Evolutionary conservation across 179 eudicot genomes (phyloP), one percentile per base, ranked within the genome.

Genomic region (Beta lomatogona): DNA sequence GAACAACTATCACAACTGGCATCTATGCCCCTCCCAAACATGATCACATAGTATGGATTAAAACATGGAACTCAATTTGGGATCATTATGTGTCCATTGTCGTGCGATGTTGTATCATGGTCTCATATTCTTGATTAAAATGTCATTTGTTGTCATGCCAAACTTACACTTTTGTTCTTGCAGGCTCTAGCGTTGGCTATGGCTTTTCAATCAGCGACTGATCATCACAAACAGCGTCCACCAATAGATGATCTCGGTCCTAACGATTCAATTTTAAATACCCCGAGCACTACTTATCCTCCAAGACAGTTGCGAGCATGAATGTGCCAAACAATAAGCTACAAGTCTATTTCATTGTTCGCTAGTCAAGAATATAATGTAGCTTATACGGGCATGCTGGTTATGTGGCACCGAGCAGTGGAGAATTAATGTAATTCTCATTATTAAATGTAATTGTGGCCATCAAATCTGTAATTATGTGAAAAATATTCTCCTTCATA

Each of bases 161-260:
- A 13, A 13, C 21, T 16, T 59, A 12, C 12, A 6, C 52, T 22
- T 50, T 6, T 1, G 45, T 25, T 67, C 15, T 55, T 83, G 83
- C 80, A 95, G 98, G 97, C 94, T 57, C 82, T 95, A 75, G 98
- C 98, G 54, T 85, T 95, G 76, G 93, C 95, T 53, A 90, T 93
- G 86, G 98, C 98, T 52, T 95, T 87, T 81, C 97, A 95, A 58
- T 87, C 92, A 4, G 91, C 50, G 61, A 95, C 98, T 1, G 83
- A 90, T 81, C 91, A 95, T 88, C 98, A 95, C 81, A 90, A 90
- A 82, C 91, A 89, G 61, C 93, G 94, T 4, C 98, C 98, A 25
- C 98, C 98, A 0, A 90, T 92, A 14, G 91, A 93, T 53, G 89
- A 93, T 82, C 86, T 91, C n/a, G 91, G 89, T 45, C 89, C 88